Conservation (phyloP, 768 basidiomycete genomes). For the Cantharellus cinnabarinus region DNA sequence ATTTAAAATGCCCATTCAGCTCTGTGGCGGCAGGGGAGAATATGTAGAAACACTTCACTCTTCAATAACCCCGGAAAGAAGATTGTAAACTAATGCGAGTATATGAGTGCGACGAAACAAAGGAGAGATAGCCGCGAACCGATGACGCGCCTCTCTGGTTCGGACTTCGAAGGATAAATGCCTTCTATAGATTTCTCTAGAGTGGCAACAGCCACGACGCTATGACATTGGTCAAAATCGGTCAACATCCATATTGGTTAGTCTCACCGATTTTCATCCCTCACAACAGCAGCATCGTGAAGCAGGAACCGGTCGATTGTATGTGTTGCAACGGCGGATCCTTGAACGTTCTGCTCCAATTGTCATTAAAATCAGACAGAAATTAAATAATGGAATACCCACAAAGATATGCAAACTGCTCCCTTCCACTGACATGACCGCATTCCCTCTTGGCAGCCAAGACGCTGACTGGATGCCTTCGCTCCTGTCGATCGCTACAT, state of each 20-base stretch:
- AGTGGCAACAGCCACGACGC: slow-evolving; percentile 45
- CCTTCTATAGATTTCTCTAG: slow-evolving; percentile 41
- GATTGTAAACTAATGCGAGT: background rate
- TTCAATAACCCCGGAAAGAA: background rate
- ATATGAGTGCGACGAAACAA: background rate
- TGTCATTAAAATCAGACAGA: background rate
- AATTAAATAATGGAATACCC: background rate
- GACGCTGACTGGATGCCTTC: slow-evolving; percentile 36
- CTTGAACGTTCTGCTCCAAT: slow-evolving; percentile 30
- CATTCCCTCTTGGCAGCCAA: slow-evolving; percentile 43
- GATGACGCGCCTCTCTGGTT: slow-evolving; percentile 49
- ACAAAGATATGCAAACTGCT: background rate
- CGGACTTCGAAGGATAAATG: slow-evolving; percentile 46
- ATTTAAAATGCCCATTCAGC: background rate
- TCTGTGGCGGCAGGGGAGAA: background rate
- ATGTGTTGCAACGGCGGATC: slow-evolving; percentile 38
- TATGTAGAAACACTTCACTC: background rate
- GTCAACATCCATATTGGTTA: background rate
- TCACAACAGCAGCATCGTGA: slow-evolving; percentile 51
- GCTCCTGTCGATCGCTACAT: slow-evolving; percentile 38
- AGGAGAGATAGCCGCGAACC: slow-evolving; percentile 19
- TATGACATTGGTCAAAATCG: background rate
- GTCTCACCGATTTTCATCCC: slow-evolving; percentile 28
- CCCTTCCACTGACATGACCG: background rate
- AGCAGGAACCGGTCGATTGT: slow-evolving; percentile 40